A percentile compares a stretch with the other conserved stretches of the same genome.
These are phyloP conservation scores for Stellera chamaejasme DNA, from an alignment of 345 rosid genomes.

Conservation along the genomic window DNA sequence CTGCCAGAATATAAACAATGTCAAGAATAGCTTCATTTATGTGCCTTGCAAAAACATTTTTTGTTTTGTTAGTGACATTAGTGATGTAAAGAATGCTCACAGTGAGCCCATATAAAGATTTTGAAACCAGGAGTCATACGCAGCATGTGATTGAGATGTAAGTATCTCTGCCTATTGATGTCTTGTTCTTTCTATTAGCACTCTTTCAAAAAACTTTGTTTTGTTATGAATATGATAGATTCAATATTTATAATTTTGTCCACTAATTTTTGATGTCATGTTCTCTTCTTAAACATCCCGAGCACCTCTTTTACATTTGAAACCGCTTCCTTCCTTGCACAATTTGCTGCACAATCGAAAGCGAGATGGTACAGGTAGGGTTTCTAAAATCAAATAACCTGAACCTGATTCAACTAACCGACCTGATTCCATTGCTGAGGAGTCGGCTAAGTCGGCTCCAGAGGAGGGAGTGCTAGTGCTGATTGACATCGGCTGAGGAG, in stretches of 20 bases:
- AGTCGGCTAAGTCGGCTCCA: too few species aligned
- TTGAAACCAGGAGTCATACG: conserved; percentile 32
- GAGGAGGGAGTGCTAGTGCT: too few species aligned
- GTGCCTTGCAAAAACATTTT: conserved; percentile 44
- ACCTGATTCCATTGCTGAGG: too few species aligned
- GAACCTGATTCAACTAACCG: too few species aligned
- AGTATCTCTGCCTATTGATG: conserved; percentile 26
- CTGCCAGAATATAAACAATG: conserved; percentile 34
- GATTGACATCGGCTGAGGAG: too few species aligned
- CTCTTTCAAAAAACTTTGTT: not conserved
- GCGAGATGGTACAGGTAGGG: conserved; percentile 46
- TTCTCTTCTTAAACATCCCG: conserved; percentile 40
- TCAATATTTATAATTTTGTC: not conserved
- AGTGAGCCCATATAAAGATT: conserved; percentile 34
- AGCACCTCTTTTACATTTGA: conserved; percentile 64
- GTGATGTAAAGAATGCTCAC: conserved; percentile 36
- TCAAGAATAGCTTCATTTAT: conserved; percentile 70
- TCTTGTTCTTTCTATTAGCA: not conserved
- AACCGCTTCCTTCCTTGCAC: conserved; percentile 60
- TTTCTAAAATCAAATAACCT: too few species aligned
- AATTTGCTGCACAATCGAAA: conserved; percentile 78
- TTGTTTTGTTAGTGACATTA: conserved; percentile 45
- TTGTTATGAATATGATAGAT: conserved; percentile 11
- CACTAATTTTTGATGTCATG: conserved; percentile 1
- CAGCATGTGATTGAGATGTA: conserved; percentile 41